Evolutionary conservation across 106 monocot species (phyloP), one percentile per base, ranked within the genome.

Genomic region (Dendrobium chrysotoxum): DNA sequence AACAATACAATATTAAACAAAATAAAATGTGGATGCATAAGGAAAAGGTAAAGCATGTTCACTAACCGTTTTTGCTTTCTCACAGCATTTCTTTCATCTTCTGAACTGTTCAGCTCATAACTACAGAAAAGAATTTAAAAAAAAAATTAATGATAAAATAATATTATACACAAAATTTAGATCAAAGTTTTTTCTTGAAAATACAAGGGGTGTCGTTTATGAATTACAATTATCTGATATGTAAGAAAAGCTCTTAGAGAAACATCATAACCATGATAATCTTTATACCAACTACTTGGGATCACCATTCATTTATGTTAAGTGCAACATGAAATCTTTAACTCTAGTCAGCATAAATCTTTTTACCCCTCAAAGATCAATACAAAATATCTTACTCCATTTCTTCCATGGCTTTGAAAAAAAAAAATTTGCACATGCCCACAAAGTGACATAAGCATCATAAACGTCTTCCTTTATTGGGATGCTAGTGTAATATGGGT

Each of bases 51-150:
- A 76, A 45, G 4, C 10, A 1, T 5, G 3, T 42, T 47, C 18
- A 76, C 76, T 76, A 47, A 76, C 76, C 76, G 4, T 46, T 76
- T 45, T 25, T 76, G 76, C 47, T 76, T 47, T 45, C 76, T 76
- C 47, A 76, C 15, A 4, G 47, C 44, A 76, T 47, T 47, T 47
- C 76, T 76, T 50, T 76, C 76, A 76, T 17, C 76, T 21, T 76
- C 76, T 7, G 46, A 76, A 76, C 76, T 76, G 47, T 23, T 76
- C 76, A 76, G 47, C 46, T 76, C 76, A 47, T 26, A 76, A 26
- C 76, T 76, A 40, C 7, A 74, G 21, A 74, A 74, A 4, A 5
- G 2, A 70, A 1, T 42, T 42, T 40, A 8, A 57, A 70, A 35
- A 35, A 35, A 70, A 70, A 70, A 3, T 70, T 15, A 35, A 70